phyloP scores from a whole-genome alignment of 306 rosid genomes.

The Herpetospermum pedunculosum region DNA sequence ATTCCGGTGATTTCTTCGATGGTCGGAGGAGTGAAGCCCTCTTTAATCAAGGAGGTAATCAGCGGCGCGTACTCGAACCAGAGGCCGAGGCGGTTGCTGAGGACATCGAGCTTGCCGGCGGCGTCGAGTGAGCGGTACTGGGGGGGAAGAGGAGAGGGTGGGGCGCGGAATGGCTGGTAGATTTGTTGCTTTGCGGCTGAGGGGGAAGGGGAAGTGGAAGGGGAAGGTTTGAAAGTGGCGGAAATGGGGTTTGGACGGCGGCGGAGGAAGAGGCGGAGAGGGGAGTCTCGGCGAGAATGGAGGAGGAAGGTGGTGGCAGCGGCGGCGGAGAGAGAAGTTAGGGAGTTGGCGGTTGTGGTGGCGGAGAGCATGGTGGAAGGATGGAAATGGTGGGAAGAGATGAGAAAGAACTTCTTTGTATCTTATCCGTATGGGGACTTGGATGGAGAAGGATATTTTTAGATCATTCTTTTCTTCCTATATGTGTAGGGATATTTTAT shows the following conservation, averaged over 20 bases:
- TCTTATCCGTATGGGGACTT: no score
- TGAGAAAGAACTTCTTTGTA: background rate
- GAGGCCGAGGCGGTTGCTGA: conserved; percentile 62
- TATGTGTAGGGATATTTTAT: no score
- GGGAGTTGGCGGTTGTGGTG: background rate
- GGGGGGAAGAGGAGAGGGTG: conserved; percentile 46
- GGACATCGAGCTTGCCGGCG: conserved; percentile 33
- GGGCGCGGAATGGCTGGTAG: conserved; percentile 87
- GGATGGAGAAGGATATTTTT: no score
- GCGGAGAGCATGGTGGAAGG: conserved; percentile 5
- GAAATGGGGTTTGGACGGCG: conserved; percentile 17
- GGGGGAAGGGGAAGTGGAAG: conserved; percentile 3
- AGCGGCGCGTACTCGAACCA: conserved; percentile 75
- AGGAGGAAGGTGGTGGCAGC: background rate
- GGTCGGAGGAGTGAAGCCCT: conserved; percentile 59
- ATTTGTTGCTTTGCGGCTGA: conserved; percentile 23
- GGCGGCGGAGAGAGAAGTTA: background rate
- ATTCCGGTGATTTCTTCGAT: conserved; percentile 75
- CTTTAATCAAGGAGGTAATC: conserved; percentile 44
- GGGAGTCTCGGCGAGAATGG: background rate
- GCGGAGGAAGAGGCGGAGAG: conserved; percentile 1
- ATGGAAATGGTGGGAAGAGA: background rate
- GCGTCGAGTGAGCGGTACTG: conserved; percentile 43
- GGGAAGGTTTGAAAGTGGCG: conserved; percentile 14
- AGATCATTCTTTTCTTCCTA: no score